Conservation (phyloP, 176 grass and related monocot genomes). For the Sorghum bicolor region Sorghum_bicolor_NCBIv3 NC_012873.2:61810001-61810500, state of each 20-base stretch:
- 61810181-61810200: constrained; percentile 75
- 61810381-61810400: constrained; percentile 86
- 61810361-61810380: constrained; percentile 71
- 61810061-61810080: constrained; percentile 30
- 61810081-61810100: background rate
- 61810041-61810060: constrained; percentile 86
- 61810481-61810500: constrained; percentile 79
- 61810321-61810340: constrained; percentile 78
- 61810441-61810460: constrained; percentile 59
- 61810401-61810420: constrained; percentile 97
- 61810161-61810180: constrained; percentile 85
- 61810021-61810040: constrained; percentile 98
- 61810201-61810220: constrained; percentile 98
- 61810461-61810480: constrained; percentile 67
- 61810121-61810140: constrained; percentile 40
- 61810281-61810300: constrained; percentile 63
- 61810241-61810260: constrained; percentile 43
- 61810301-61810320: constrained; percentile 86
- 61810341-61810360: constrained; percentile 74
- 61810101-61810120: background rate
- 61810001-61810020: constrained; percentile 82
- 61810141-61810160: constrained; percentile 84
- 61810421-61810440: constrained; percentile 96
- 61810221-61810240: constrained; percentile 61
- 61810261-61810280: constrained; percentile 58